phyloP scores from a whole-genome alignment of 139 green algal species.

The Edaphochlamys debaryana region DNA sequence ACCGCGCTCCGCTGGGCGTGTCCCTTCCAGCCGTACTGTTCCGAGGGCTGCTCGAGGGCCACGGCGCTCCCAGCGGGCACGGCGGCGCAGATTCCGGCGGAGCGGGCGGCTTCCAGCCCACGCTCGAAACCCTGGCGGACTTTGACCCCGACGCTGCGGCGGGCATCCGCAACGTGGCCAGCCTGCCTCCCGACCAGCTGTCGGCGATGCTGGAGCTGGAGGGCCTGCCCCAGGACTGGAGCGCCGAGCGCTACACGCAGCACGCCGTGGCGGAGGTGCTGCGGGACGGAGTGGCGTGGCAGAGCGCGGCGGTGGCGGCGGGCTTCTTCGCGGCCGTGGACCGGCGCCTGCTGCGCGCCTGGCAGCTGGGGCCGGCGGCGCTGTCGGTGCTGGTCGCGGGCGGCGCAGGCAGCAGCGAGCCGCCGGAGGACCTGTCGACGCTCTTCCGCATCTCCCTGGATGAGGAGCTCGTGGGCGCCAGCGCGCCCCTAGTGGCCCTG shows the following conservation, averaged over 20 bases:
- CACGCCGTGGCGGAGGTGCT: conserved; percentile 52
- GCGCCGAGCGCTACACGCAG: conserved; percentile 44
- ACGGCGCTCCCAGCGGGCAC: not conserved
- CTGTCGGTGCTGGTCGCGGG: conserved; percentile 36
- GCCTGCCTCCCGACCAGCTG: conserved; percentile 47
- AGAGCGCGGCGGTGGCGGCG: conserved; percentile 40
- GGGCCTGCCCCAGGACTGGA: conserved; percentile 34
- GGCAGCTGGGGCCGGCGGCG: conserved; percentile 45
- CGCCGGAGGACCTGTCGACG: conserved; percentile 32
- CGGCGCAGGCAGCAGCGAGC: not conserved
- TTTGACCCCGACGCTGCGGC: conserved; percentile 64
- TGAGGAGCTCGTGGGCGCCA: conserved; percentile 45
- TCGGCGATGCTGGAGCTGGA: conserved; percentile 62
- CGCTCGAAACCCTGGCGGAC: conserved; percentile 48
- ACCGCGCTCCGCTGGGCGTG: conserved; percentile 54
- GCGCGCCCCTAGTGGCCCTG: conserved; percentile 31
- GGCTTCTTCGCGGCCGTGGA: conserved; percentile 53
- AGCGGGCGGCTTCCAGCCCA: conserved; percentile 41
- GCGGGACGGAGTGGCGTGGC: conserved; percentile 57
- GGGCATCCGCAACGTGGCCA: conserved; percentile 8
- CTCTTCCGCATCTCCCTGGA: conserved; percentile 59
- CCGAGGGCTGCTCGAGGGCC: conserved; percentile 47
- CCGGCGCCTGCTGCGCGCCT: conserved; percentile 31
- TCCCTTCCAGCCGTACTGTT: conserved; percentile 59
- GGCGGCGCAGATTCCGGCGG: not conserved